These are phyloP conservation scores for Penicillium sp. DNA, from an alignment of 2,329 filamentous ascomycete genomes.

Conservation along the genomic window DNA sequence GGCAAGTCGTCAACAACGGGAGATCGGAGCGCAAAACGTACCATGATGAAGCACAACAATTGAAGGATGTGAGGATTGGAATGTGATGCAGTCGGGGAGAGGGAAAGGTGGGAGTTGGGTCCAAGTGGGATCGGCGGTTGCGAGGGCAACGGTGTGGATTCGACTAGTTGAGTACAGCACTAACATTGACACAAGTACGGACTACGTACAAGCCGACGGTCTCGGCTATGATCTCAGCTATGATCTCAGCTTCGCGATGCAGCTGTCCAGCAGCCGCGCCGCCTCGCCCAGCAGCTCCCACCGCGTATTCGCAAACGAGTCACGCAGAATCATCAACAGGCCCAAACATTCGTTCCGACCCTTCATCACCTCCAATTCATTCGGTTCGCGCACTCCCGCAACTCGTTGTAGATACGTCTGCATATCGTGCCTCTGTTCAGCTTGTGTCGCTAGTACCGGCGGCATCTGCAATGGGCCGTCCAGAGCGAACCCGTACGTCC, in stretches of 20 bases:
- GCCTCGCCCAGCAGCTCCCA: conserved; percentile 94
- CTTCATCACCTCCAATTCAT: conserved; percentile 69
- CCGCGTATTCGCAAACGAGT: conserved; percentile 75
- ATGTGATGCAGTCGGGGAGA: conserved; percentile 3
- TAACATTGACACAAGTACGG: not conserved
- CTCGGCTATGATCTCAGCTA: not conserved
- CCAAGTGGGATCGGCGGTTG: conserved; percentile 17
- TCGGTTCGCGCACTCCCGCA: conserved; percentile 69
- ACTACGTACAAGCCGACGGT: not conserved
- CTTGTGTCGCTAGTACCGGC: conserved; percentile 56
- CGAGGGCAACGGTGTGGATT: conserved; percentile 18
- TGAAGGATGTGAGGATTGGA: conserved; percentile 1
- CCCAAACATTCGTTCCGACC: conserved; percentile 82
- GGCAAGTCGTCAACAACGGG: conserved; percentile 15
- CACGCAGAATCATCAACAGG: conserved; percentile 74
- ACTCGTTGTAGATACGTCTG: conserved; percentile 71
- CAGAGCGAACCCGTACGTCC: conserved; percentile 89
- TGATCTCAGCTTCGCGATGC: conserved; percentile 61
- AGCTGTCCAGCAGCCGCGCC: conserved; percentile 74
- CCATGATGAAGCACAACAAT: conserved; percentile 10
- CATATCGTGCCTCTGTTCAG: conserved; percentile 75
- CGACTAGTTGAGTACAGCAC: not conserved
- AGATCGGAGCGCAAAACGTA: conserved; percentile 2
- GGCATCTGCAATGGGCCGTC: conserved; percentile 68
- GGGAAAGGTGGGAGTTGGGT: not conserved